These are phyloP conservation scores for Sesbania bispinosa DNA, from an alignment of 306 rosid species.

Conservation along the genomic window DNA sequence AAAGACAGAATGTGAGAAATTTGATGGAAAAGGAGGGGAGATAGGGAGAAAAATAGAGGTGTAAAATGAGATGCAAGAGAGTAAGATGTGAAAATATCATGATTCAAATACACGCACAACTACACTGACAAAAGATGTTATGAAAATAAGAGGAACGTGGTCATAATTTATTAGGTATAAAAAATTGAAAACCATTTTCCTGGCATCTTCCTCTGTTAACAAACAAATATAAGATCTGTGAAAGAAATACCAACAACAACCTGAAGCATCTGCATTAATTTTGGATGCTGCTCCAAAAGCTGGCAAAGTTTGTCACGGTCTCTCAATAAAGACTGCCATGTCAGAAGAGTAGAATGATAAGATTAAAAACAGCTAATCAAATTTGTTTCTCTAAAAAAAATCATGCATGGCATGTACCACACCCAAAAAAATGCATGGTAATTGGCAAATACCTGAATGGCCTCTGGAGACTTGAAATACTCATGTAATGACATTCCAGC, in stretches of 20 bases:
- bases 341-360: conserved; percentile 26
- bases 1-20: too few species aligned
- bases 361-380: conserved; percentile 13
- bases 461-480: conserved; percentile 92
- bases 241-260: conserved; percentile 38
- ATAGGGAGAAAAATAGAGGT: too few species aligned
- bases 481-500: conserved; percentile 81
- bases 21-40: too few species aligned
- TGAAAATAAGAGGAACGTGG: background rate
- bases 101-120: background rate
- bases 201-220: background rate
- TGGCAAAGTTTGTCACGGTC: conserved; percentile 93
- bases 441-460: conserved; percentile 73
- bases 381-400: background rate
- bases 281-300: conserved; percentile 98
- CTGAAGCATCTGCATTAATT: conserved; percentile 99
- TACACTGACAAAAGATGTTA: background rate
- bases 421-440: background rate
- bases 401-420: background rate
- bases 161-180: background rate
- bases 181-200: background rate
- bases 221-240: background rate
- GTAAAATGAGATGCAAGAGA: too few species aligned
- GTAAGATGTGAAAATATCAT: too few species aligned
- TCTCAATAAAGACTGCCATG: conserved; percentile 79